Conservation (phyloP, 2,329 filamentous ascomycete species). For the Esteya vermicola region DNA sequence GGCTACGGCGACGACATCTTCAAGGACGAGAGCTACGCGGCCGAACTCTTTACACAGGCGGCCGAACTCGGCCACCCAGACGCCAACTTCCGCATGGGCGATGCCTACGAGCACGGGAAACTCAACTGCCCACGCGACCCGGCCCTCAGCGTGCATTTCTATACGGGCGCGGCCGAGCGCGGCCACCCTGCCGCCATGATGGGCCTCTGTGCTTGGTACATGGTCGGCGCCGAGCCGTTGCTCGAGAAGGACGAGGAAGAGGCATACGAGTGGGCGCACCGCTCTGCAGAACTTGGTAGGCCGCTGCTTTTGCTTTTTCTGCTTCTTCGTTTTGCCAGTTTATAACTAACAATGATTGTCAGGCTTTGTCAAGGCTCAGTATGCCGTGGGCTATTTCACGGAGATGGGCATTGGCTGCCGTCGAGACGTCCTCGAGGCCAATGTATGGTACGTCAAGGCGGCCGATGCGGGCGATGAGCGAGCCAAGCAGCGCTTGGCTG, state of each 20-base stretch:
- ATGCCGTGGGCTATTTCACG: slow-evolving; percentile 91
- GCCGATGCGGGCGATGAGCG: slow-evolving; percentile 84
- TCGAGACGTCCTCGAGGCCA: slow-evolving; percentile 87
- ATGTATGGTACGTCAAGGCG: slow-evolving; percentile 95
- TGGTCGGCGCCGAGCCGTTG: slow-evolving; percentile 84
- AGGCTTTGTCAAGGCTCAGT: slow-evolving; percentile 68
- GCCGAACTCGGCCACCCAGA: slow-evolving; percentile 83
- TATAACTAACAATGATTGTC: background rate
- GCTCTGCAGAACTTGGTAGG: slow-evolving; percentile 70
- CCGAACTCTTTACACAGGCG: slow-evolving; percentile 85
- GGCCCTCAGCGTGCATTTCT: slow-evolving; percentile 90
- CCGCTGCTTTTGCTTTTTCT: background rate
- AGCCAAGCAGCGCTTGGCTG: slow-evolving; percentile 71
- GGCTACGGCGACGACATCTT: slow-evolving; percentile 95
- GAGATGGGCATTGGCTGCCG: slow-evolving; percentile 97
- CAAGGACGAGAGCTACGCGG: slow-evolving; percentile 77
- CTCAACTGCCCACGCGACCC: slow-evolving; percentile 82
- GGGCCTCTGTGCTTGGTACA: slow-evolving; percentile 97
- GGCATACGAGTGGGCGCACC: slow-evolving; percentile 89
- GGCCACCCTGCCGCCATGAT: slow-evolving; percentile 88
- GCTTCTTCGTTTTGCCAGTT: background rate
- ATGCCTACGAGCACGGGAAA: slow-evolving; percentile 88
- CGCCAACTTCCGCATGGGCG: slow-evolving; percentile 78
- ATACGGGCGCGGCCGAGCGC: slow-evolving; percentile 77
- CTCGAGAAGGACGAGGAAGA: slow-evolving; percentile 92